Conservation (phyloP, 495 filamentous ascomycete species). For the Bryoglossum gracile region DNA sequence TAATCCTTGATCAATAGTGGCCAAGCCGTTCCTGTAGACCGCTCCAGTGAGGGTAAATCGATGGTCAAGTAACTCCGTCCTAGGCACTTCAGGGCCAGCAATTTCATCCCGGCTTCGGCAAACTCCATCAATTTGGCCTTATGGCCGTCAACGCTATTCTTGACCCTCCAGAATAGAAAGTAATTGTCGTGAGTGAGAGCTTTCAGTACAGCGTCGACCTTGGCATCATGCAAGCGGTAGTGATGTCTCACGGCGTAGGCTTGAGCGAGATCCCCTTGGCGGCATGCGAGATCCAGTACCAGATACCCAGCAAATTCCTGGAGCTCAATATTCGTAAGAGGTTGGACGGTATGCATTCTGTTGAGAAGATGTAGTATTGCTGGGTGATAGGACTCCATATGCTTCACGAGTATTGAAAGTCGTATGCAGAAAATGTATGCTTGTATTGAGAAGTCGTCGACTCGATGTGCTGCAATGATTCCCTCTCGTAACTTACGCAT, state of each 20-base stretch:
- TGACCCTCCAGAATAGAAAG: slow-evolving; percentile 65
- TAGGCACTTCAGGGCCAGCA: slow-evolving; percentile 73
- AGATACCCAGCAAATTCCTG: slow-evolving; percentile 74
- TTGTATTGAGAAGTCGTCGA: slow-evolving; percentile 60
- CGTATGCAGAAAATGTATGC: slow-evolving; percentile 78
- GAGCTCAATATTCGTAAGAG: slow-evolving; percentile 58
- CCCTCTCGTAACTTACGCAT: slow-evolving; percentile 91
- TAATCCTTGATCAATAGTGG: slow-evolving; percentile 53
- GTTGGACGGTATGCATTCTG: slow-evolving; percentile 55
- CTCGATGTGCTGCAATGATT: slow-evolving; percentile 63
- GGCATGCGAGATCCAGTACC: slow-evolving; percentile 82
- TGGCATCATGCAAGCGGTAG: slow-evolving; percentile 50
- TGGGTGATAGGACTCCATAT: slow-evolving; percentile 84
- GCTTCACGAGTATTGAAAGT: slow-evolving; percentile 66
- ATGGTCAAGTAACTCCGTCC: slow-evolving; percentile 73
- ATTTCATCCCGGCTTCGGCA: slow-evolving; percentile 61
- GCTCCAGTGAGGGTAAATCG: slow-evolving; percentile 57
- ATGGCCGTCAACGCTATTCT: slow-evolving; percentile 67
- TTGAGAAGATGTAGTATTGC: slow-evolving; percentile 73
- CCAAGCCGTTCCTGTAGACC: slow-evolving; percentile 57
- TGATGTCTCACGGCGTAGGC: slow-evolving; percentile 57
- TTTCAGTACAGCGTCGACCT: slow-evolving; percentile 57
- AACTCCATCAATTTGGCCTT: slow-evolving; percentile 70
- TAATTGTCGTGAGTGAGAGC: slow-evolving; percentile 78
- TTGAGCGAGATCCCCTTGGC: slow-evolving; percentile 63